A percentile compares a stretch with the other conserved stretches of the same genome.
phyloP scores from a whole-genome alignment of 805 yeast genomes.

The Hanseniaspora nectarophila region DNA sequence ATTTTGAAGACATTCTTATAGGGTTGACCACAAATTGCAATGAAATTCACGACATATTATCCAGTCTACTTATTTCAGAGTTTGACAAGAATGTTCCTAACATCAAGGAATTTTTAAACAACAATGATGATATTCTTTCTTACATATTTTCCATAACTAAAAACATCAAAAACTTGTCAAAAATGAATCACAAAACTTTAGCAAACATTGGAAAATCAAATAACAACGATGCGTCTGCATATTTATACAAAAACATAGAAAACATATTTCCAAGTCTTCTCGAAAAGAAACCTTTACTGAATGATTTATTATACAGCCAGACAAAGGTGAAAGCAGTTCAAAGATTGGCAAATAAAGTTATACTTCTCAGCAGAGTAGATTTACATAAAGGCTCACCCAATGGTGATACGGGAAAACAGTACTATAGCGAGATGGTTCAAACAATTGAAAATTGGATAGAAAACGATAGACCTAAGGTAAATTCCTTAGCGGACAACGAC shows the following conservation, averaged over 20 bases:
- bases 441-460: constrained; percentile 52
- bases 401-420: constrained; percentile 47
- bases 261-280: constrained; percentile 2
- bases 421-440: constrained; percentile 46
- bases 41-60: not conserved
- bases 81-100: not conserved
- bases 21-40: not conserved
- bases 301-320: not conserved
- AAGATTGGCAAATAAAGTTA: constrained; percentile 64
- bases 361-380: constrained; percentile 77
- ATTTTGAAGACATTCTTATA: not conserved
- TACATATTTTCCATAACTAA: constrained; percentile 1
- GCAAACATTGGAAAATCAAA: not conserved
- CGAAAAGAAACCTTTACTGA: not conserved
- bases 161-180: not conserved
- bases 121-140: not conserved
- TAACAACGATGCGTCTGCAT: not conserved
- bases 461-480: constrained; percentile 57
- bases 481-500: constrained; percentile 29
- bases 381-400: constrained; percentile 30
- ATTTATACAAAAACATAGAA: not conserved
- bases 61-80: not conserved
- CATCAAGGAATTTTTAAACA: not conserved
- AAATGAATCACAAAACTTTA: constrained; percentile 7
- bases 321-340: constrained; percentile 52